Percentiles rank a stretch among this genome's conserved stretches.
Conservation (phyloP, 345 rosid species). For the Trapa bicornis region DNA sequence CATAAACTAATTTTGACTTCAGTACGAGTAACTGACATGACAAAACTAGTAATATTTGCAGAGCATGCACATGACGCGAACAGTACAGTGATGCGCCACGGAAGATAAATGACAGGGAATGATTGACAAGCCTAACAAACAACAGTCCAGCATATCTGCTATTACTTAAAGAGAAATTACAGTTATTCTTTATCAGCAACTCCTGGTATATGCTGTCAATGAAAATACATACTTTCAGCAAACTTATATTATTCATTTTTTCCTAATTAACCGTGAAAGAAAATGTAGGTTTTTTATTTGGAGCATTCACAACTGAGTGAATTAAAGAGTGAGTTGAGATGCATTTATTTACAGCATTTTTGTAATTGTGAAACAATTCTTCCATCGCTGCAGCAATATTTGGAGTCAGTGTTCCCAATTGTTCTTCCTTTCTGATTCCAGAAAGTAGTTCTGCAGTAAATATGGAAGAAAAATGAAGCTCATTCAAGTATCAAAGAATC, state of each 20-base stretch:
- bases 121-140: neutral
- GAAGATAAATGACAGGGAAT: neutral
- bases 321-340: constrained; percentile 19
- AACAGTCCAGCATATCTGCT: neutral
- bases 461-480: neutral
- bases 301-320: constrained; percentile 5
- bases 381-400: constrained; percentile 78
- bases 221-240: neutral
- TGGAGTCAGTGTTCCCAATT: constrained; percentile 62
- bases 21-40: neutral
- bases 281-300: neutral
- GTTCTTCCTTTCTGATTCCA: constrained; percentile 59
- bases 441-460: constrained; percentile 55
- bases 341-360: constrained; percentile 62
- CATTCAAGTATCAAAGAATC: neutral
- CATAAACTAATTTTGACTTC: neutral
- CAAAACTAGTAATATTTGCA: neutral
- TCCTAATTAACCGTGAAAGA: neutral
- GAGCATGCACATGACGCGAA: neutral
- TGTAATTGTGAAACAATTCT: constrained; percentile 73
- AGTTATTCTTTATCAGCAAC: neutral
- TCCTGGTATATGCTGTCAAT: neutral
- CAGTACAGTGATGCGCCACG: neutral
- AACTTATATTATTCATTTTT: neutral
- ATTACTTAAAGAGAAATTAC: too few relatives aligned